phyloP scores from a whole-genome alignment of 2,329 filamentous ascomycete genomes.

The Aspergillus sp. region DNA sequence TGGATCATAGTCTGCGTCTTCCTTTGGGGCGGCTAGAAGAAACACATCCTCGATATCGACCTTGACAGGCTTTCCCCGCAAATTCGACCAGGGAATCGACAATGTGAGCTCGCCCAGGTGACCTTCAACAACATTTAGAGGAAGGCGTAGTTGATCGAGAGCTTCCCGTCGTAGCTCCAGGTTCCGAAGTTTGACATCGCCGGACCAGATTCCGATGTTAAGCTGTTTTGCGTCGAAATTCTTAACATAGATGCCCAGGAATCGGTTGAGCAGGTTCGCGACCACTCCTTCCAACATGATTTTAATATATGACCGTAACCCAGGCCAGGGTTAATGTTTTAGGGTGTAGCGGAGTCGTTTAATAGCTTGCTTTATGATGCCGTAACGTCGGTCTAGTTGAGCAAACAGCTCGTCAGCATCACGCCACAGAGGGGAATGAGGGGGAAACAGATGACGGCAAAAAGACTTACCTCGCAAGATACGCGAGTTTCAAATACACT shows the following conservation, averaged over 20 bases:
- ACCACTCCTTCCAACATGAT: slow-evolving; percentile 96
- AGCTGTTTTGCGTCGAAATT: slow-evolving; percentile 98
- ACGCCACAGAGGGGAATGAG: neutral
- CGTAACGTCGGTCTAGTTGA: slow-evolving; percentile 5
- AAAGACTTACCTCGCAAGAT: slow-evolving; percentile 10
- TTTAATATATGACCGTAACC: slow-evolving; percentile 62
- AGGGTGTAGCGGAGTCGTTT: slow-evolving; percentile 7
- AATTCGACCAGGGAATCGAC: slow-evolving; percentile 94
- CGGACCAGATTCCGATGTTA: slow-evolving; percentile 98
- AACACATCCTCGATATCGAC: slow-evolving; percentile 97
- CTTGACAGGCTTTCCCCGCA: slow-evolving; percentile 89
- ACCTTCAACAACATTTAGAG: slow-evolving; percentile 93
- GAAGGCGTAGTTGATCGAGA: slow-evolving; percentile 92
- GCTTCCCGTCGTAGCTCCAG: slow-evolving; percentile 91
- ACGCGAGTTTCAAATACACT: slow-evolving; percentile 18
- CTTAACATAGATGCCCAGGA: slow-evolving; percentile 99
- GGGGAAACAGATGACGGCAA: slow-evolving; percentile 5
- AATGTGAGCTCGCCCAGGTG: slow-evolving; percentile 89
- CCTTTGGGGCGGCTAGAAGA: slow-evolving; percentile 87
- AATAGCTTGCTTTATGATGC: slow-evolving; percentile 1
- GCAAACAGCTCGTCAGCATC: slow-evolving; percentile 5
- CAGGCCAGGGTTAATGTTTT: slow-evolving; percentile 53
- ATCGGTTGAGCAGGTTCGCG: slow-evolving; percentile 95
- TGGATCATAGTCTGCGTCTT: slow-evolving; percentile 88
- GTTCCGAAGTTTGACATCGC: slow-evolving; percentile 91